A percentile compares a stretch with the other conserved stretches of the same genome.
These are phyloP conservation scores for Phialophora tarda DNA, from an alignment of 2,329 filamentous ascomycete genomes.

Conservation along the genomic window DNA sequence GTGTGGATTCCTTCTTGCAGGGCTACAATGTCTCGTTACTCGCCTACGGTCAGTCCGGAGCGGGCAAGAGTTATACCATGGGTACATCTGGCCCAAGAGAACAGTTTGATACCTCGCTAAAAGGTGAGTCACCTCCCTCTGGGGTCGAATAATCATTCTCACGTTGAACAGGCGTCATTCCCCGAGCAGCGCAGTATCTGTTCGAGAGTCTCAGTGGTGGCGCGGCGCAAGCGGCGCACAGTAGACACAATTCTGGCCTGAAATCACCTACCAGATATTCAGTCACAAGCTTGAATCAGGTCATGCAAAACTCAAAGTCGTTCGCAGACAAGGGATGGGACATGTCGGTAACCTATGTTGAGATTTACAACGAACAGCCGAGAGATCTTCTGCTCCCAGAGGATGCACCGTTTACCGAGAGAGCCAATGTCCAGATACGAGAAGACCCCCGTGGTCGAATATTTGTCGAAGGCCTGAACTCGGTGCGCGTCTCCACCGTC, in stretches of 20 bases:
- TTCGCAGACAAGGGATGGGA: conserved; percentile 79
- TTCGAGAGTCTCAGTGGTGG: conserved; percentile 81
- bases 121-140: conserved; percentile 65
- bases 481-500: conserved; percentile 86
- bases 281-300: conserved; percentile 57
- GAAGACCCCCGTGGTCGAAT: conserved; percentile 96
- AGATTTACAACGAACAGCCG: conserved; percentile 98
- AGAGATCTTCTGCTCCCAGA: conserved; percentile 88
- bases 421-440: conserved; percentile 82
- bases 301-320: conserved; percentile 48
- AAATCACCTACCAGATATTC: conserved; percentile 81
- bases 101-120: conserved; percentile 70
- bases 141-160: neutral
- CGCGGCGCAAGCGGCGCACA: conserved; percentile 43
- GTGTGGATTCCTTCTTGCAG: conserved; percentile 85
- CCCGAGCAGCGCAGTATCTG: conserved; percentile 80
- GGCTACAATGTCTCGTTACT: conserved; percentile 98
- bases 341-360: conserved; percentile 89
- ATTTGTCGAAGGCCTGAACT: conserved; percentile 84
- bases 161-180: conserved; percentile 78
- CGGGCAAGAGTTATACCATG: conserved; percentile 99
- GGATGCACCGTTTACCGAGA: conserved; percentile 69
- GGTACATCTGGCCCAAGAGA: conserved; percentile 87
- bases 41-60: conserved; percentile 95
- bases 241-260: conserved; percentile 74